phyloP scores from a whole-genome alignment of 129 eudicot species.

The Arctium lappa region DNA sequence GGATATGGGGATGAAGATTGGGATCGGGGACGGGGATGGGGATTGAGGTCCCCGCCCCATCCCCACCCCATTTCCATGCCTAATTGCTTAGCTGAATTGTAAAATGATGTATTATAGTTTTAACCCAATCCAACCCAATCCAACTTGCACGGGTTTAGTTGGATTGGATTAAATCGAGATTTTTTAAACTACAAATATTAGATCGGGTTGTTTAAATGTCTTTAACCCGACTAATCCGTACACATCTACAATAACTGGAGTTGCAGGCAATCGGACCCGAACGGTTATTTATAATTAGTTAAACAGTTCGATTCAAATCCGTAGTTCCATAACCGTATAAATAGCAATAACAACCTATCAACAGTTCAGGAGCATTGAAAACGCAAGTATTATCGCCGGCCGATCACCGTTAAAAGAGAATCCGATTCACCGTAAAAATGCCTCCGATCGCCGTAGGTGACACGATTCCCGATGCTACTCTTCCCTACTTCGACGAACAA shows the following conservation, averaged over 20 bases:
- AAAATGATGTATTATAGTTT: too few relatives aligned
- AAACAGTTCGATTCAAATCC: not conserved
- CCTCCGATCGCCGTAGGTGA: constrained; percentile 79
- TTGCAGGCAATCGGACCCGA: not conserved
- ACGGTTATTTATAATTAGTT: not conserved
- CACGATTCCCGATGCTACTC: constrained; percentile 59
- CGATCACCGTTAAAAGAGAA: not conserved
- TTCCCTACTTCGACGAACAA: constrained; percentile 46
- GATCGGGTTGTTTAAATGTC: too few relatives aligned
- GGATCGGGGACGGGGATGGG: too few relatives aligned
- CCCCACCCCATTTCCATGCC: too few relatives aligned
- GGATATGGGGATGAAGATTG: too few relatives aligned
- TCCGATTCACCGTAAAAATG: constrained; percentile 23
- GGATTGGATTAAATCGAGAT: too few relatives aligned
- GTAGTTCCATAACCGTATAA: not conserved
- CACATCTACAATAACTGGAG: not conserved
- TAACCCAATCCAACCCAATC: too few relatives aligned
- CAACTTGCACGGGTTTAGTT: too few relatives aligned
- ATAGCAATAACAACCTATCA: not conserved
- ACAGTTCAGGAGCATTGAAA: not conserved
- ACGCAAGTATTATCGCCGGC: not conserved
- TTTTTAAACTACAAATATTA: too few relatives aligned
- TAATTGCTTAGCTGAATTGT: too few relatives aligned
- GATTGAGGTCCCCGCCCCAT: too few relatives aligned
- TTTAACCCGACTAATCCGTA: too few relatives aligned